phyloP scores from a whole-genome alignment of 306 rosid genomes.

The Medicago truncatula region MtrunA17r5.0-ANR NC_053043.1:1643501-1644000 shows the following conservation, averaged over 20 bases:
- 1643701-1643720: not conserved
- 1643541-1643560: not conserved
- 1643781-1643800: constrained; percentile 17
- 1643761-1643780: constrained; percentile 3
- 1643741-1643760: not conserved
- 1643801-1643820: constrained; percentile 2
- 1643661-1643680: not conserved
- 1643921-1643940: not conserved
- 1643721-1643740: constrained; percentile 6
- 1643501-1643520: constrained; percentile 21
- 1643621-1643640: not conserved
- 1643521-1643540: constrained; percentile 2
- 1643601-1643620: constrained; percentile 5
- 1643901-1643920: constrained; percentile 11
- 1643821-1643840: constrained; percentile 4
- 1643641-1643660: not conserved
- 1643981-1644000: constrained; percentile 75
- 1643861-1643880: not conserved
- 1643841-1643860: not conserved
- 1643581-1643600: not conserved
- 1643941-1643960: constrained; percentile 38
- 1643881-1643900: constrained; percentile 14
- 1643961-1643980: constrained; percentile 83
- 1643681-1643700: constrained; percentile 4
- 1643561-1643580: not conserved